Conservation (phyloP, 2,329 filamentous ascomycete species). For the Acrocalymma vagum region DNA sequence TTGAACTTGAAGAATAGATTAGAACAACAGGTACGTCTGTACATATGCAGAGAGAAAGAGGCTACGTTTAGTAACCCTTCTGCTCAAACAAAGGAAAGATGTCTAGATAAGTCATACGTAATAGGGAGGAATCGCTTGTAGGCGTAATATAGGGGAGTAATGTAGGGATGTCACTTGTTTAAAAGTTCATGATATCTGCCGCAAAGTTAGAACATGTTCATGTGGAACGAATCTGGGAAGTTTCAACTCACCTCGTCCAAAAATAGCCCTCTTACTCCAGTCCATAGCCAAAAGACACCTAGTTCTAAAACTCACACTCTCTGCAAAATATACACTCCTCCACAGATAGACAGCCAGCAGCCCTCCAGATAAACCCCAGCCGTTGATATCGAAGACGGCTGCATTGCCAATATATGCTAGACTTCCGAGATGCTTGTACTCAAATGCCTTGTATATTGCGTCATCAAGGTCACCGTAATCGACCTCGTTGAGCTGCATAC, state of each 20-base stretch:
- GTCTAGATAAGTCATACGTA: no score
- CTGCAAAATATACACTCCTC: slow-evolving; percentile 95
- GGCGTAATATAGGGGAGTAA: no score
- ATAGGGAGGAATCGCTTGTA: no score
- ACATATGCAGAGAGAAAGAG: no score
- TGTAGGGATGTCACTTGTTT: no score
- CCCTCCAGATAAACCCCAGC: slow-evolving; percentile 81
- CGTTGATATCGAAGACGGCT: slow-evolving; percentile 90
- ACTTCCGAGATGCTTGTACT: slow-evolving; percentile 90
- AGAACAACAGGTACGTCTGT: no score
- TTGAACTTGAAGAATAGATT: no score
- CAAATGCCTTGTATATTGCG: slow-evolving; percentile 91
- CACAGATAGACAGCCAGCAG: slow-evolving; percentile 95
- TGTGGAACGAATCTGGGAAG: not conserved
- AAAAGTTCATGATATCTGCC: slow-evolving; percentile 45
- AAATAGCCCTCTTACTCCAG: slow-evolving; percentile 95
- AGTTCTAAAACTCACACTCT: slow-evolving; percentile 93
- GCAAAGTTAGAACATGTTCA: slow-evolving; percentile 1
- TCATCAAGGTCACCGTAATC: slow-evolving; percentile 91
- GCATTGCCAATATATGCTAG: slow-evolving; percentile 96
- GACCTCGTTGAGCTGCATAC: slow-evolving; percentile 80
- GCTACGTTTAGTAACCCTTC: no score
- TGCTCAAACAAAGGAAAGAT: no score
- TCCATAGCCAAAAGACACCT: slow-evolving; percentile 93
- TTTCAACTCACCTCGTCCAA: slow-evolving; percentile 82